Conservation (phyloP, 768 basidiomycete species). For the Podaxis sp. region DNA sequence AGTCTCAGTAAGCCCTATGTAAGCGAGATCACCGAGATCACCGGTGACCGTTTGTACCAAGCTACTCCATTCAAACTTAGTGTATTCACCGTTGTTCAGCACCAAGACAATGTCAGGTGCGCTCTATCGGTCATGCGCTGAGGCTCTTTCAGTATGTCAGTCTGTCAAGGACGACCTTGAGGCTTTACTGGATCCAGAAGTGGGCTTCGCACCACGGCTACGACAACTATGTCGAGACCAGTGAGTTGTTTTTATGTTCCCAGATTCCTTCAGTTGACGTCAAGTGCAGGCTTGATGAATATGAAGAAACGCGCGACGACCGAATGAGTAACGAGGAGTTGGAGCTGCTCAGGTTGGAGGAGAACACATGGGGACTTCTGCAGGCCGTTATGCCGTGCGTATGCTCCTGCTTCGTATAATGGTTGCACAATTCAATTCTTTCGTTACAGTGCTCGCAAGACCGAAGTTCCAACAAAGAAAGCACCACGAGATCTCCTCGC, state of each 20-base stretch:
- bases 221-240: conserved; percentile 51
- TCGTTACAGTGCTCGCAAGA: conserved; percentile 62
- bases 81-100: neutral
- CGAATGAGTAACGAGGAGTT: conserved; percentile 48
- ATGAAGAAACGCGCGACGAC: conserved; percentile 40
- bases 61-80: no score
- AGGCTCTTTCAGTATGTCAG: conserved; percentile 64
- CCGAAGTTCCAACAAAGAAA: conserved; percentile 44
- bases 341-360: conserved; percentile 67
- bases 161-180: conserved; percentile 55
- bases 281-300: conserved; percentile 48
- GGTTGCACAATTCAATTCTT: neutral
- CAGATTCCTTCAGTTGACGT: neutral
- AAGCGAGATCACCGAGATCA: no score
- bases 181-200: conserved; percentile 60
- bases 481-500: conserved; percentile 56
- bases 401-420: neutral
- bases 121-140: conserved; percentile 66
- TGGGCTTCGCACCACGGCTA: conserved; percentile 71
- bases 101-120: conserved; percentile 41
- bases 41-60: no score
- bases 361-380: conserved; percentile 79
- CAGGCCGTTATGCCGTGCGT: conserved; percentile 78
- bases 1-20: no score
- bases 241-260: conserved; percentile 36